Evolutionary conservation across 176 grass and related monocot species (phyloP).

Genomic region (Zizania latifolia): DNA sequence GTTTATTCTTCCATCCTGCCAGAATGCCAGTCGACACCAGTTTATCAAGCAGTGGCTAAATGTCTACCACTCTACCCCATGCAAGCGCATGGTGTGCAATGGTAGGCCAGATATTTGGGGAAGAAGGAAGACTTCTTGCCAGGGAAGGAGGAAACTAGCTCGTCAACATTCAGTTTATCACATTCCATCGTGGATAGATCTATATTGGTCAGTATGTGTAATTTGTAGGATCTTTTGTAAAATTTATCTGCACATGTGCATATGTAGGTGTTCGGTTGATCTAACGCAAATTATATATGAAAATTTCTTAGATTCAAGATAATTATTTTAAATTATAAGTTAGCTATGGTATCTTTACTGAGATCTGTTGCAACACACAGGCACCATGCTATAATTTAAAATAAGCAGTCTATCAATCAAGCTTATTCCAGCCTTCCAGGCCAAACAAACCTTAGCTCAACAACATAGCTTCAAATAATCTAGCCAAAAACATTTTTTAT

Average conservation of each 20-base stretch:
- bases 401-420: not conserved
- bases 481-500: not conserved
- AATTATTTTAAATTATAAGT: too few species aligned
- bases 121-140: too few species aligned
- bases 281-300: not conserved
- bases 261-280: not conserved
- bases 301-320: too few species aligned
- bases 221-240: not conserved
- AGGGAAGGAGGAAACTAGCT: too few species aligned
- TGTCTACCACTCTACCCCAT: too few species aligned
- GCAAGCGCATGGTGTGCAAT: too few species aligned
- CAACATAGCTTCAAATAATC: not conserved
- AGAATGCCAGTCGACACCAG: too few species aligned
- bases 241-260: not conserved
- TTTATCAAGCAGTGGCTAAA: too few species aligned
- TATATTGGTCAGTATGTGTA: not conserved
- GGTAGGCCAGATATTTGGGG: too few species aligned
- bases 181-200: not conserved
- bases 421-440: not conserved
- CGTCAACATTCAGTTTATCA: too few species aligned
- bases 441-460: not conserved
- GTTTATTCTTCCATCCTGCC: too few species aligned
- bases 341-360: not conserved
- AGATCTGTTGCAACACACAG: not conserved
- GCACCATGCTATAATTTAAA: not conserved